Percentiles rank a stretch among this genome's conserved stretches.
Evolutionary conservation across 2,329 filamentous ascomycete genomes (phyloP).

Genomic region (Fusarium sp.): DNA sequence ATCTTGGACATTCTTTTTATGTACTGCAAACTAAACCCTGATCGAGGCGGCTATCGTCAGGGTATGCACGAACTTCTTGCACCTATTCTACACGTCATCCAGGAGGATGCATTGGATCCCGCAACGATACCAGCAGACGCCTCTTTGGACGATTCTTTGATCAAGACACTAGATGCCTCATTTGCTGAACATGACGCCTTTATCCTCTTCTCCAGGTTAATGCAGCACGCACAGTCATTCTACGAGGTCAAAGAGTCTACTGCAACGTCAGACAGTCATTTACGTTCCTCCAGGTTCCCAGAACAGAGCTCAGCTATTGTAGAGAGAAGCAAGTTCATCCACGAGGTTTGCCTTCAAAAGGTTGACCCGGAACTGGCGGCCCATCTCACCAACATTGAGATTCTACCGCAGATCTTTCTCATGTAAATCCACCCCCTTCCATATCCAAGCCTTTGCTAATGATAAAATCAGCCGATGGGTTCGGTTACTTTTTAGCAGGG

Average conservation of each 20-base stretch:
- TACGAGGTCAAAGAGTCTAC: conserved; percentile 75
- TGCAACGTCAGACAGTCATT: conserved; percentile 30
- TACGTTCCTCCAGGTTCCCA: conserved; percentile 40
- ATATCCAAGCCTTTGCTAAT: conserved; percentile 12
- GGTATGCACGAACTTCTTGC: conserved; percentile 98
- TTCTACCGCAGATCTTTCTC: conserved; percentile 96
- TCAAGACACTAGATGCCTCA: conserved; percentile 77
- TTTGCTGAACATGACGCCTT: conserved; percentile 95
- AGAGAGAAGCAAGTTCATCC: conserved; percentile 87
- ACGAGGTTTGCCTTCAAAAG: conserved; percentile 83
- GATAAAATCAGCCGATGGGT: conserved; percentile 84
- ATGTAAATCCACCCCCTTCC: conserved; percentile 72
- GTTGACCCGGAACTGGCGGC: conserved; percentile 87
- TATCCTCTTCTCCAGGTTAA: conserved; percentile 85
- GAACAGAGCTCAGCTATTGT: conserved; percentile 76
- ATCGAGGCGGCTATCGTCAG: conserved; percentile 91
- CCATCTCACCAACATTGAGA: conserved; percentile 86
- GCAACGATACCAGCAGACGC: conserved; percentile 52
- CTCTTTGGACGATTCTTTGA: conserved; percentile 68
- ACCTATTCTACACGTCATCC: conserved; percentile 87
- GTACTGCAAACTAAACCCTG: conserved; percentile 92
- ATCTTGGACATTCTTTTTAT: conserved; percentile 93
- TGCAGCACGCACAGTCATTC: conserved; percentile 89
- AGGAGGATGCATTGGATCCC: conserved; percentile 82
- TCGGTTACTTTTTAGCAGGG: conserved; percentile 90